Base-by-base conservation (phyloP, 768 basidiomycete species). In the Kondoa subrosea region DNA sequence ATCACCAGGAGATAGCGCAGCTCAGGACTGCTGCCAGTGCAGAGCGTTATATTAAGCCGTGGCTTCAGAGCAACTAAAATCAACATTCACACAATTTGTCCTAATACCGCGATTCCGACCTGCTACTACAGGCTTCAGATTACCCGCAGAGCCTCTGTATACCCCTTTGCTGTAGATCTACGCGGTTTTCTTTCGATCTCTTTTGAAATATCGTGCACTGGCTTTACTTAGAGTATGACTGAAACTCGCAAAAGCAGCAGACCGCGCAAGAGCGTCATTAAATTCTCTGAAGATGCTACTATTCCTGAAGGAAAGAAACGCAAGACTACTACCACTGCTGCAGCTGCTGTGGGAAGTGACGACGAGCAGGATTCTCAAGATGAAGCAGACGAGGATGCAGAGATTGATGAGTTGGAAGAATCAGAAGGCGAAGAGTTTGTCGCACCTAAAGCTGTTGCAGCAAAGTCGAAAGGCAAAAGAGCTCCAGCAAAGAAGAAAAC, bases 301-400 rank as follows among this genome's bases (percentile, higher is more conserved):
- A 65, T 12, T 14, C 16, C 21, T 27, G 34, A 14, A n/a, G 4
- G 4, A 34, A 50, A 29, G 25, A 17, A 4, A 3, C 12, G 27
- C n/a, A 27, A 65, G 34, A 14, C 26, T 57, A 27, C 31, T 15
- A 29, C 34, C 4, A 29, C 3, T 62, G 14, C 4, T 3, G 3
- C 14, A 21, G 25, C 25, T 25, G 50, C 64, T 29, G 15, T 56
- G 3, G 15, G 4, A 67, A 12, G 4, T 2, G 34, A 61, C 31
- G 67, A 64, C 26, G 56, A 57, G 17, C 32, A 58, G 67, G 25
- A 66, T 21, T 32, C 31, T 57, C 17, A 69, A 26, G 67, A 66
- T 16, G 30, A 66, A 14, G 4, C 27, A n/a, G 67, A 61, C 27
- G 33, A 3, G 25, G 34, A 68, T 8, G 67, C 50, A 2, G 62